These are phyloP conservation scores for Aspergillus cristatus DNA, from an alignment of 495 filamentous ascomycete species.

Conservation along the genomic window DNA sequence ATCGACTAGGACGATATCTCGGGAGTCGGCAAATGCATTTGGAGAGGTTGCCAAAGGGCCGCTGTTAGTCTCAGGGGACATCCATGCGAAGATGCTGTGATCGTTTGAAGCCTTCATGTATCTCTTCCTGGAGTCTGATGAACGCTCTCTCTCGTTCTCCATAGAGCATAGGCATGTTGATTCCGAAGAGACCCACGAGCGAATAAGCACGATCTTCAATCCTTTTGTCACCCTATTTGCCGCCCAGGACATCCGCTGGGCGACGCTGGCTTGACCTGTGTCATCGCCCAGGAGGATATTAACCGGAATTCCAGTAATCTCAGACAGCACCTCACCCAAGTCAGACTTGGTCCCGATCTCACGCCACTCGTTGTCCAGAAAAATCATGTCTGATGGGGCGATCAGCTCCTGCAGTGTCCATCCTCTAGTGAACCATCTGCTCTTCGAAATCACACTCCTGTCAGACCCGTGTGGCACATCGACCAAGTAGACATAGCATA, in stretches of 20 bases:
- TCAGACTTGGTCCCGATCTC: slow-evolving; percentile 12
- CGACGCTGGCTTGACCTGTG: slow-evolving; percentile 14
- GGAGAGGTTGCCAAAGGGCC: slow-evolving; percentile 8
- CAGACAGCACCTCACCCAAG: slow-evolving; percentile 5
- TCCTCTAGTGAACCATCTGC: slow-evolving; percentile 1
- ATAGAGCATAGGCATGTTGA: slow-evolving; percentile 30
- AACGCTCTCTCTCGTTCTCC: slow-evolving; percentile 26
- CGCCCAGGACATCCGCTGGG: slow-evolving; percentile 23
- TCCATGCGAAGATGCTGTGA: slow-evolving; percentile 16
- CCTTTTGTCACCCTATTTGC: slow-evolving; percentile 17
- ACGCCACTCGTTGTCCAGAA: slow-evolving; percentile 13
- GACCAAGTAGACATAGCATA: too few relatives aligned
- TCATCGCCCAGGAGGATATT: slow-evolving; percentile 2
- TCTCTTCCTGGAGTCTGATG: slow-evolving; percentile 17
- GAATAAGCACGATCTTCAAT: slow-evolving; percentile 25
- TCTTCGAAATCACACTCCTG: too few relatives aligned
- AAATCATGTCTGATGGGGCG: slow-evolving; percentile 9
- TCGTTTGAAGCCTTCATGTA: slow-evolving; percentile 15
- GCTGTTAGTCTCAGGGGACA: not conserved
- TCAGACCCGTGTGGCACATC: too few relatives aligned
- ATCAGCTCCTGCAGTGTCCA: slow-evolving; percentile 11
- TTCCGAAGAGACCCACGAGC: slow-evolving; percentile 21
- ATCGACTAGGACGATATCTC: too few relatives aligned
- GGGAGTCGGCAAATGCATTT: slow-evolving; percentile 6
- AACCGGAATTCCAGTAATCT: slow-evolving; percentile 11